A percentile compares a stretch with the other conserved stretches of the same genome.
Evolutionary conservation across 257 asterid genomes (phyloP).

Genomic region (Coffea eugenioides): DNA sequence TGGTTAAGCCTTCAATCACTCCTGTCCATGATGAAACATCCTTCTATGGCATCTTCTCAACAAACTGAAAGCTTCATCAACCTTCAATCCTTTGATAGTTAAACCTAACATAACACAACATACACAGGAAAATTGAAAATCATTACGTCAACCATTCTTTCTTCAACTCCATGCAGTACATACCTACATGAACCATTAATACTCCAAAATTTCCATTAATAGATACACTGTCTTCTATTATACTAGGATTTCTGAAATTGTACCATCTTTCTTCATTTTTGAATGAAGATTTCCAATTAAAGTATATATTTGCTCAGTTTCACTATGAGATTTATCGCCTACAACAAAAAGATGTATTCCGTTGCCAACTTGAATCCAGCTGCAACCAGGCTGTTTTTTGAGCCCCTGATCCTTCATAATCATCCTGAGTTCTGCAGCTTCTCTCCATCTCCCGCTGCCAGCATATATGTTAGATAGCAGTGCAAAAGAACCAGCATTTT

Average conservation of each 20-base stretch:
- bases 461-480: conserved; percentile 4
- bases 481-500: not conserved
- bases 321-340: not conserved
- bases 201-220: not conserved
- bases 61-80: too few relatives aligned
- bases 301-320: not conserved
- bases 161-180: not conserved
- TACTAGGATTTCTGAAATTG: not conserved
- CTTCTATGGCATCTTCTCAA: too few relatives aligned
- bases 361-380: conserved; percentile 18
- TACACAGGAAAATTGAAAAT: too few relatives aligned
- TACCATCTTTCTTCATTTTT: conserved; percentile 1
- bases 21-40: too few relatives aligned
- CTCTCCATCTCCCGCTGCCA: conserved; percentile 15
- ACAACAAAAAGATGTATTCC: conserved; percentile 5
- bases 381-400: conserved; percentile 63
- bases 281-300: conserved; percentile 4
- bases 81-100: too few relatives aligned
- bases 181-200: not conserved
- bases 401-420: conserved; percentile 53
- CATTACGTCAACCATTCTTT: not conserved
- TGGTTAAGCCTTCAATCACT: too few relatives aligned
- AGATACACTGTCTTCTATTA: not conserved
- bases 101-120: too few relatives aligned
- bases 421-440: conserved; percentile 50